Evolutionary conservation across 2,329 filamentous ascomycete species (phyloP).

Genomic region (Trichothecium sympodiale): DNA sequence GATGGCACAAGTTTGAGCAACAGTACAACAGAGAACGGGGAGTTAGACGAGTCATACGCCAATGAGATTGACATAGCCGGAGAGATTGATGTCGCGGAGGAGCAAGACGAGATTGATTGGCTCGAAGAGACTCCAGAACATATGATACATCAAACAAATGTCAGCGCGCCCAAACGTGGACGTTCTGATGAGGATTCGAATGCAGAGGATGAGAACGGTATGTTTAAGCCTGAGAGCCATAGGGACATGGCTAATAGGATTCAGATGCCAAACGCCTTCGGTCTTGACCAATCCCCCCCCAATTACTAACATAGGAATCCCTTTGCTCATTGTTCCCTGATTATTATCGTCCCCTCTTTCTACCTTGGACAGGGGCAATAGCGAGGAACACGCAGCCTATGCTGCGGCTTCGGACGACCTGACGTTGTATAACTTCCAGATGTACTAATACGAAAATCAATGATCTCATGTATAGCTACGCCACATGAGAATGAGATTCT

Average conservation of each 20-base stretch:
- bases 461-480: no score
- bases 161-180: conserved; percentile 10
- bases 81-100: conserved; percentile 4
- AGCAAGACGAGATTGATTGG: conserved; percentile 15
- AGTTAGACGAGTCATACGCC: not conserved
- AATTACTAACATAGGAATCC: conserved; percentile 1
- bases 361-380: no score
- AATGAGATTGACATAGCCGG: not conserved
- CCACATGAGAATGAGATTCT: no score
- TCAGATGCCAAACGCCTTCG: conserved; percentile 15
- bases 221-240: not conserved
- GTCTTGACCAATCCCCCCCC: conserved; percentile 6
- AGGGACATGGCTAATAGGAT: conserved; percentile 5
- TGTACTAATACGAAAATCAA: no score
- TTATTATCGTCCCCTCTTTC: no score
- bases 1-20: no score
- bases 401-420: no score
- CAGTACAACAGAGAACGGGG: not conserved
- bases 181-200: conserved; percentile 12
- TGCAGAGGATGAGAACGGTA: conserved; percentile 12
- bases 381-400: no score
- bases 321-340: no score
- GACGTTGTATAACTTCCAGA: no score
- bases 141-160: conserved; percentile 5
- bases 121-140: conserved; percentile 12